These are phyloP conservation scores for Protostelium mycophagum DNA, from an alignment of 78 protist species.

Conservation along the genomic window DNA sequence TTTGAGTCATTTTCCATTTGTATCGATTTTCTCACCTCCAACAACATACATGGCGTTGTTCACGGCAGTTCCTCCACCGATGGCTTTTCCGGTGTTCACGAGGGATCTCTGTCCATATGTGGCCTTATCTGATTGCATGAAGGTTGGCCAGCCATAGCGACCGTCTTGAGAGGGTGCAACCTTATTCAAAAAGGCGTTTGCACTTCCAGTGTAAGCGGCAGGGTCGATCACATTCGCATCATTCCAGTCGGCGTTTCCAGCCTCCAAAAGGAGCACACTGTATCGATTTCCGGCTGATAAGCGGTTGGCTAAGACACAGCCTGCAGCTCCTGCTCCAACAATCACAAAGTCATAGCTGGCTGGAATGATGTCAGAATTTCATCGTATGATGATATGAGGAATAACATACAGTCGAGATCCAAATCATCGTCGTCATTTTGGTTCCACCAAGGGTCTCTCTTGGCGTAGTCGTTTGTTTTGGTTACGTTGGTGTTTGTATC, in stretches of 20 bases:
- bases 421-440: too few relatives aligned
- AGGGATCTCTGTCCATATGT: not conserved
- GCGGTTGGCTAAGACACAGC: conserved; percentile 21
- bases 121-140: not conserved
- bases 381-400: too few relatives aligned
- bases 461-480: too few relatives aligned
- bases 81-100: not conserved
- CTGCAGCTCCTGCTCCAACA: conserved; percentile 29
- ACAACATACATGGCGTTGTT: not conserved
- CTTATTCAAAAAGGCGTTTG: not conserved
- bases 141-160: not conserved
- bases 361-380: too few relatives aligned
- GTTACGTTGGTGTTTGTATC: too few relatives aligned
- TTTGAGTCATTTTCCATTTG: too few relatives aligned
- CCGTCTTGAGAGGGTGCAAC: not conserved
- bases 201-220: not conserved
- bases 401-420: too few relatives aligned
- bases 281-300: not conserved
- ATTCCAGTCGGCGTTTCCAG: not conserved
- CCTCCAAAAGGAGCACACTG: conserved; percentile 8
- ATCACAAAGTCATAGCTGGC: conserved; percentile 19
- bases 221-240: not conserved
- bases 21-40: too few relatives aligned
- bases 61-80: not conserved
- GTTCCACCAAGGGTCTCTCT: too few relatives aligned